These are phyloP conservation scores for Triticum turgidum DNA, from an alignment of 176 grass and related monocot genomes.

Conservation along the genomic window DNA sequence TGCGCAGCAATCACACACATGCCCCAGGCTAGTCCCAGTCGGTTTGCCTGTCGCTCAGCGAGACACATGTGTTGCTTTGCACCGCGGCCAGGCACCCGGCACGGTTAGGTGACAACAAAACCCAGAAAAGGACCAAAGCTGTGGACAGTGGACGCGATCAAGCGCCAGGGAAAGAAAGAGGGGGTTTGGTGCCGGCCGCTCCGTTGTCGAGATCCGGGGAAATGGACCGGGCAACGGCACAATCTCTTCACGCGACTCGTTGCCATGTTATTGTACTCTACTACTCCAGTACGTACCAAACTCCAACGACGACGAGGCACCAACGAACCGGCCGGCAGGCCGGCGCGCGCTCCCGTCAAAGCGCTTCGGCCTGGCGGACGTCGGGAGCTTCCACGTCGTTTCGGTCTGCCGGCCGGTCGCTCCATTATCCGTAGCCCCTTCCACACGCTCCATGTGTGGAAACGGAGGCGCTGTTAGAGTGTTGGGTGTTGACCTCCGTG, in stretches of 20 bases:
- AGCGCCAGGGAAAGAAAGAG: neutral
- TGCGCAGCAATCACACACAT: too few relatives aligned
- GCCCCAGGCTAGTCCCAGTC: too few relatives aligned
- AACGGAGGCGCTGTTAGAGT: neutral
- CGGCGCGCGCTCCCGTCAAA: neutral
- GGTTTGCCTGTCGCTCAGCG: neutral
- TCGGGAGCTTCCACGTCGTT: neutral
- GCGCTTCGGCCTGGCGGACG: neutral
- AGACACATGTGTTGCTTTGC: conserved; percentile 29
- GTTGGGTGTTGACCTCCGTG: neutral
- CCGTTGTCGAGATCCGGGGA: neutral
- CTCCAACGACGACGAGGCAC: conserved; percentile 37
- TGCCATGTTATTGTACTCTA: neutral
- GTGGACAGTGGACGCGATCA: neutral
- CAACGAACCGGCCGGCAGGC: neutral
- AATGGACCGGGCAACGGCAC: conserved; percentile 37
- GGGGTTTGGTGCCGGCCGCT: neutral
- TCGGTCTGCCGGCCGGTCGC: neutral
- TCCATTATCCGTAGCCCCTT: too few relatives aligned
- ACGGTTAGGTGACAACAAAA: conserved; percentile 24
- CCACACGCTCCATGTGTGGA: neutral
- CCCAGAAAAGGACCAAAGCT: neutral
- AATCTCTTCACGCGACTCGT: conserved; percentile 38
- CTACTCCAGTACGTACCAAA: conserved; percentile 23
- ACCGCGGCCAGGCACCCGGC: neutral